Evolutionary conservation across 768 basidiomycete species (phyloP).

Genomic region (Scleroderma bovista): DNA sequence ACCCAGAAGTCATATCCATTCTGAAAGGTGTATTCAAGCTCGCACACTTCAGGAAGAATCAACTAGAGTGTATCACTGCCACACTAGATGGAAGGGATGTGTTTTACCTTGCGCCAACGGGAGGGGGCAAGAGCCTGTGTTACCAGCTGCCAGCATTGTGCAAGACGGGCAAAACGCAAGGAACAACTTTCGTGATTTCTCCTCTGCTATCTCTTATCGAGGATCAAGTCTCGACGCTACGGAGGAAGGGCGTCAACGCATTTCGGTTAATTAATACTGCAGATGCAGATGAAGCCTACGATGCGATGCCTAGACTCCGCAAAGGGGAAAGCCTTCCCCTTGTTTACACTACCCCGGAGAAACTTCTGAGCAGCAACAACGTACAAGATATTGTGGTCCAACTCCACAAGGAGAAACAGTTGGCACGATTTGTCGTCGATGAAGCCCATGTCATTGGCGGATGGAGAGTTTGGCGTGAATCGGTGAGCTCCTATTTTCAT

Average conservation of each 20-base stretch:
- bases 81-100: conserved; percentile 79
- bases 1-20: conserved; percentile 25
- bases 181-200: conserved; percentile 86
- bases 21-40: conserved; percentile 52
- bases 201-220: conserved; percentile 86
- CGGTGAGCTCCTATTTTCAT: conserved; percentile 41
- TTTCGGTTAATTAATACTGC: conserved; percentile 63
- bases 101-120: conserved; percentile 95
- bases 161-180: conserved; percentile 58
- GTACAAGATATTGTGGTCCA: conserved; percentile 50
- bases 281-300: conserved; percentile 32
- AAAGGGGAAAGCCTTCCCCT: conserved; percentile 51
- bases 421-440: conserved; percentile 92
- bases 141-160: conserved; percentile 91
- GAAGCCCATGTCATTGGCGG: conserved; percentile 93
- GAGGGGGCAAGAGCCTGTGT: conserved; percentile 86
- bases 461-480: conserved; percentile 91
- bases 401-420: conserved; percentile 49
- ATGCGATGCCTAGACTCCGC: conserved; percentile 39
- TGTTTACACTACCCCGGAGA: conserved; percentile 91
- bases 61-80: conserved; percentile 80
- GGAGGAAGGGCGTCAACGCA: conserved; percentile 60
- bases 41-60: conserved; percentile 69
- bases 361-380: conserved; percentile 57
- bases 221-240: conserved; percentile 76